Percentiles rank a stretch among this genome's conserved stretches.
Evolutionary conservation across 805 yeast genomes (phyloP).

Genomic region (Ogataea degrootiae): DNA sequence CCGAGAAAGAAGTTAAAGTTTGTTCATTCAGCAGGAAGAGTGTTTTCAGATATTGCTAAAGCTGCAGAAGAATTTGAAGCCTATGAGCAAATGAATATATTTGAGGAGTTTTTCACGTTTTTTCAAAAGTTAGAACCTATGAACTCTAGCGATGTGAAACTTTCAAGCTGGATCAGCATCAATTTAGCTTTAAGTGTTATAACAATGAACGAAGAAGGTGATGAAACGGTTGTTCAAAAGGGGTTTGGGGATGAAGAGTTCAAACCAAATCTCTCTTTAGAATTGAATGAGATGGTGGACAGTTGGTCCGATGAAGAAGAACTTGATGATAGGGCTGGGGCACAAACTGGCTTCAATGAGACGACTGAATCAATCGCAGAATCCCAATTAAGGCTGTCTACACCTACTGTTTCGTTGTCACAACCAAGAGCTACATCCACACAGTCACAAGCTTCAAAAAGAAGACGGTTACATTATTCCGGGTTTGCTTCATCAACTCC

Average conservation of each 20-base stretch:
- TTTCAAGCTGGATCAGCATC: conserved; percentile 3
- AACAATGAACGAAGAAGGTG: background rate
- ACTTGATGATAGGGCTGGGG: background rate
- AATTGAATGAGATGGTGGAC: conserved; percentile 10
- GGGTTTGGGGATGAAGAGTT: conserved; percentile 3
- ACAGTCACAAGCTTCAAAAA: background rate
- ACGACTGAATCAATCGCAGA: too few species aligned
- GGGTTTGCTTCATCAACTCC: background rate
- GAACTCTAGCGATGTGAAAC: background rate
- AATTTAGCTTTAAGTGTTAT: conserved; percentile 12
- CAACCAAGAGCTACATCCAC: background rate
- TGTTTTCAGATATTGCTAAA: conserved; percentile 11
- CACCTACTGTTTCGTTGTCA: background rate
- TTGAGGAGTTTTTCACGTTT: conserved; percentile 4
- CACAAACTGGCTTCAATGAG: background rate
- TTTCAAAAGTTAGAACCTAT: conserved; percentile 9
- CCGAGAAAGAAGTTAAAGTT: conserved; percentile 13
- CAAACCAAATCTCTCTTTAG: conserved; percentile 3
- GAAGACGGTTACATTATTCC: background rate
- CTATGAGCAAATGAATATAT: background rate
- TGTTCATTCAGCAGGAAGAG: conserved; percentile 3
- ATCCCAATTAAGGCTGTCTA: too few species aligned
- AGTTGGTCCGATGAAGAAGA: conserved; percentile 15
- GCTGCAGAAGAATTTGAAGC: background rate
- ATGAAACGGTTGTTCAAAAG: background rate